These are phyloP conservation scores for Orbilia brochopaga DNA, from an alignment of 2,329 filamentous ascomycete genomes.

Conservation along the genomic window DNA sequence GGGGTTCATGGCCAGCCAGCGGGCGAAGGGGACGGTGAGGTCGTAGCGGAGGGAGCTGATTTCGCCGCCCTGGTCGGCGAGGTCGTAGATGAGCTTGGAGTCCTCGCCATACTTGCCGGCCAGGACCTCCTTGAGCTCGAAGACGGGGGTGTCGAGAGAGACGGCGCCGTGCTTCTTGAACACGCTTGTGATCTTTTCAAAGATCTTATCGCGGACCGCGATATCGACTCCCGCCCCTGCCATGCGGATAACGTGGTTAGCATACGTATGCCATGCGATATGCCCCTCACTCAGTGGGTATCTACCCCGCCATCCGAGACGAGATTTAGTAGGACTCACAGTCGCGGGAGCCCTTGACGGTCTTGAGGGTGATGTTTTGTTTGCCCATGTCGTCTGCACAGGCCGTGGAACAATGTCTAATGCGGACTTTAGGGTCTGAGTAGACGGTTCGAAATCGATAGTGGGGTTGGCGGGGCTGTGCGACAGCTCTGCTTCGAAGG, in stretches of 20 bases:
- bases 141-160: constrained; percentile 80
- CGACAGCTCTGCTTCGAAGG: constrained; percentile 6
- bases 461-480: constrained; percentile 8
- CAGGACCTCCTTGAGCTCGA: constrained; percentile 84
- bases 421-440: constrained; percentile 12
- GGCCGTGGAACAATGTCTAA: constrained; percentile 23
- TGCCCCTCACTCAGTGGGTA: constrained; percentile 30
- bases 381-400: constrained; percentile 45
- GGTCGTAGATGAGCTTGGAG: constrained; percentile 87
- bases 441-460: constrained; percentile 14
- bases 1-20: constrained; percentile 91
- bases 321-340: constrained; percentile 24
- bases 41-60: constrained; percentile 84
- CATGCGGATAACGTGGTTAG: constrained; percentile 25
- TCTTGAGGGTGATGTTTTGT: constrained; percentile 48
- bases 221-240: constrained; percentile 75
- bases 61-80: constrained; percentile 86
- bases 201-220: constrained; percentile 81
- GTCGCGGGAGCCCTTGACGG: constrained; percentile 48
- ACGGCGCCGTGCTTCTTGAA: constrained; percentile 84
- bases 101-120: constrained; percentile 92
- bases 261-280: constrained; percentile 52
- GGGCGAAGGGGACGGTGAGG: constrained; percentile 85
- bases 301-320: constrained; percentile 9
- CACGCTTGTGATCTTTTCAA: constrained; percentile 74